A percentile compares a stretch with the other conserved stretches of the same genome.
Conservation (phyloP, 306 rosid species). For the Bauhinia variegata region DNA sequence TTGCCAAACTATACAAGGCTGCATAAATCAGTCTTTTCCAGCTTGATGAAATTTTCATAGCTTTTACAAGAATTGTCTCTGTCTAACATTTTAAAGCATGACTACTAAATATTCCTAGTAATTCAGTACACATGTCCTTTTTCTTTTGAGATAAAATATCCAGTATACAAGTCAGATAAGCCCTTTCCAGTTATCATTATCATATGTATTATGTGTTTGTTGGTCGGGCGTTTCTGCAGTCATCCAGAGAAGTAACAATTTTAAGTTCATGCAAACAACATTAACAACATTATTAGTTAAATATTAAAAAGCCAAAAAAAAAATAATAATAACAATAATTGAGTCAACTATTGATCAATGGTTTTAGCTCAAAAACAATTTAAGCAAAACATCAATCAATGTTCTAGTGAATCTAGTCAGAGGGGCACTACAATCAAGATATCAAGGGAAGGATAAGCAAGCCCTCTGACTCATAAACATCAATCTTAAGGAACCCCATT, state of each 20-base stretch:
- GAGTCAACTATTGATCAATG: too few species aligned
- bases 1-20: too few species aligned
- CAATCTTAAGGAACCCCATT: too few species aligned
- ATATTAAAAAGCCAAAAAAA: background rate
- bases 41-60: background rate
- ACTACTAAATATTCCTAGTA: background rate
- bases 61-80: background rate
- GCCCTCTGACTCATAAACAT: too few species aligned
- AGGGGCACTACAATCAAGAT: background rate
- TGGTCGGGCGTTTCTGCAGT: background rate
- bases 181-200: too few species aligned
- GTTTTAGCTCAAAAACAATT: too few species aligned
- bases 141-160: too few species aligned
- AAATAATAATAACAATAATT: background rate
- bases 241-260: too few species aligned
- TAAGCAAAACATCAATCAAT: background rate
- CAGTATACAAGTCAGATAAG: too few species aligned
- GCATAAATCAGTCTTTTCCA: background rate
- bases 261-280: too few species aligned
- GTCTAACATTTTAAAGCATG: background rate
- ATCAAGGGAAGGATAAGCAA: background rate
- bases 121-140: background rate
- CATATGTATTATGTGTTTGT: background rate
- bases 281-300: background rate
- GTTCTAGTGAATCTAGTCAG: background rate